Evolutionary conservation across 192 early-diverging fungal species (phyloP).

Genomic region (Gonapodya prolifera): DNA sequence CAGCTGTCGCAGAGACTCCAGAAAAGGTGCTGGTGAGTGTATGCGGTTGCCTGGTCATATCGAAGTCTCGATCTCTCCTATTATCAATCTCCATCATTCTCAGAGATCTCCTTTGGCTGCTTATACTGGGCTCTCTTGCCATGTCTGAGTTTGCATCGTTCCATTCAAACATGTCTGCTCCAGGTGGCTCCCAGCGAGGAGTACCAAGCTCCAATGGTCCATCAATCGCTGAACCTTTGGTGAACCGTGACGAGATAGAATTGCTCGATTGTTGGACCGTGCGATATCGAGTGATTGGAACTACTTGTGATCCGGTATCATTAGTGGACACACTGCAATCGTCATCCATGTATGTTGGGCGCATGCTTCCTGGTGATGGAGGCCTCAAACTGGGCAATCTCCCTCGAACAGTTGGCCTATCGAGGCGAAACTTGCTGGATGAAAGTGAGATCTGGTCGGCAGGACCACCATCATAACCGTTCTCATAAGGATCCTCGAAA

Average conservation of each 20-base stretch:
- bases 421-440: no score
- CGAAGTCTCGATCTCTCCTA: background rate
- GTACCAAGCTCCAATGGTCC: background rate
- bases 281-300: background rate
- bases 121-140: background rate
- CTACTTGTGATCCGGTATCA: background rate
- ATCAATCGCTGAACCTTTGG: background rate
- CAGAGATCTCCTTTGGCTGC: background rate
- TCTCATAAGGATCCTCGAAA: background rate
- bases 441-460: background rate
- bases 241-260: background rate
- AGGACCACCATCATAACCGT: background rate
- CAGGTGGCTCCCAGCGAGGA: background rate
- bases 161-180: background rate
- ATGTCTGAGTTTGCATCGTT: background rate
- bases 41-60: no score
- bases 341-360: background rate
- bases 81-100: background rate
- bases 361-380: background rate
- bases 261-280: background rate
- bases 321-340: background rate
- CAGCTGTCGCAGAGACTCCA: no score
- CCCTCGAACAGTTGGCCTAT: background rate
- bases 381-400: background rate
- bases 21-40: no score